A percentile compares a stretch with the other conserved stretches of the same genome.
Conservation (phyloP, 1,139 yeast genomes). For the Debaryomyces fabryi region DNA sequence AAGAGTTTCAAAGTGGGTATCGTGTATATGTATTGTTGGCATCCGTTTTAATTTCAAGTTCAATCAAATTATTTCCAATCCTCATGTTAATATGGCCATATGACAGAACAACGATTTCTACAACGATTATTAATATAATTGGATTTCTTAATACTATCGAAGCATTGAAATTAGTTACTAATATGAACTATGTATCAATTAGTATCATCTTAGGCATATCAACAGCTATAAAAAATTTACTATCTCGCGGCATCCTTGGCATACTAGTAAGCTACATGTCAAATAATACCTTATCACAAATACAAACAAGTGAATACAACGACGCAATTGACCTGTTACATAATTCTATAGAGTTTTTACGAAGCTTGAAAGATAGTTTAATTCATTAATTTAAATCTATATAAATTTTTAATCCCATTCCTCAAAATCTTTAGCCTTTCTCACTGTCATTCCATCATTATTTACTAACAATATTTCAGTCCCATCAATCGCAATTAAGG, state of each 20-base stretch:
- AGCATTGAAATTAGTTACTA: conserved; percentile 60
- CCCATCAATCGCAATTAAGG: conserved; percentile 72
- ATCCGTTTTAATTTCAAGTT: conserved; percentile 73
- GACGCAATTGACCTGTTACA: conserved; percentile 1
- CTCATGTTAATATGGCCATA: conserved; percentile 96
- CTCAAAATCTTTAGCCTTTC: conserved; percentile 19
- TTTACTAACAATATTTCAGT: conserved; percentile 63
- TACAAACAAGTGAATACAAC: not conserved
- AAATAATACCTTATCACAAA: not conserved
- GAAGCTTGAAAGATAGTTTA: not conserved
- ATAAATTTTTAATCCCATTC: conserved; percentile 16
- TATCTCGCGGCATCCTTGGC: conserved; percentile 1
- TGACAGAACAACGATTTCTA: conserved; percentile 67
- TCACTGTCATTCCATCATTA: conserved; percentile 49
- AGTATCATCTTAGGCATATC: conserved; percentile 8
- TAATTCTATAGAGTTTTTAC: not conserved
- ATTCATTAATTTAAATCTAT: not conserved
- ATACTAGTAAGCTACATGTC: not conserved
- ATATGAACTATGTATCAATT: conserved; percentile 33
- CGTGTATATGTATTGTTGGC: conserved; percentile 52
- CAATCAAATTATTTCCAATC: conserved; percentile 86
- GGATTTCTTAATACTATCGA: conserved; percentile 68
- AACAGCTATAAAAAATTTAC: conserved; percentile 1
- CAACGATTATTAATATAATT: conserved; percentile 60
- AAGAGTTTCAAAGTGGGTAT: conserved; percentile 26